Conservation (phyloP, 768 basidiomycete genomes). For the Lactarius sp. region DNA sequence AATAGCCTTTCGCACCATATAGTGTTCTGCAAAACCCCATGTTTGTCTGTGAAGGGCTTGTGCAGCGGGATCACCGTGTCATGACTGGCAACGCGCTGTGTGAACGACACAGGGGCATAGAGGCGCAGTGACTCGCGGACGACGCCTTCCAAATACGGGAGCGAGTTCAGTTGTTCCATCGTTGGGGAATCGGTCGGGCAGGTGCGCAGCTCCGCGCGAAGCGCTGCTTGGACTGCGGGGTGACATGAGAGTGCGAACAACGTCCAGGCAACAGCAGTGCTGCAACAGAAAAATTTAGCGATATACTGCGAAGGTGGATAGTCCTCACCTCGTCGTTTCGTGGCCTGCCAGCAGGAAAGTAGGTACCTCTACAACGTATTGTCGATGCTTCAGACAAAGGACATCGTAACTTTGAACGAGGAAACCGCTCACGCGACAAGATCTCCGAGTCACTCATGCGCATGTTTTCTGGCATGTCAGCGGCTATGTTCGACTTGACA, state of each 20-base stretch:
- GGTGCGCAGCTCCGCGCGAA: conserved; percentile 33
- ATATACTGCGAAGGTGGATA: too few species aligned
- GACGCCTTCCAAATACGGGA: conserved; percentile 34
- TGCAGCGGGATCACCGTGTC: conserved; percentile 34
- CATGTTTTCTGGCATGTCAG: conserved; percentile 28
- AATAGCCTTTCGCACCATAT: conserved; percentile 18
- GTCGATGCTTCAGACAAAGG: not conserved
- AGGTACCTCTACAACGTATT: conserved; percentile 29
- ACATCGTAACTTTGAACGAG: too few species aligned
- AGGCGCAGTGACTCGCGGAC: conserved; percentile 32
- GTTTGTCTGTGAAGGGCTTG: conserved; percentile 25
- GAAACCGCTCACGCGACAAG: conserved; percentile 26
- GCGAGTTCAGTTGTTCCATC: conserved; percentile 33
- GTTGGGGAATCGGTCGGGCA: conserved; percentile 25
- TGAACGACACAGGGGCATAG: conserved; percentile 27
- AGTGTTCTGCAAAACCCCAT: conserved; percentile 14
- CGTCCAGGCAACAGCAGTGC: conserved; percentile 34
- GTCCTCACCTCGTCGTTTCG: conserved; percentile 27
- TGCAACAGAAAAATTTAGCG: not conserved
- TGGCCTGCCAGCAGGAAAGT: conserved; percentile 33
- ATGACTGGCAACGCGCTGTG: conserved; percentile 27
- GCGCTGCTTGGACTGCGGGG: conserved; percentile 32
- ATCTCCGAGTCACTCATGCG: conserved; percentile 33
- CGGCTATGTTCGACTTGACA: conserved; percentile 32
- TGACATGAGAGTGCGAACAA: conserved; percentile 32